Evolutionary conservation across 345 rosid genomes (phyloP).

Genomic region (Citrus sp.): DNA sequence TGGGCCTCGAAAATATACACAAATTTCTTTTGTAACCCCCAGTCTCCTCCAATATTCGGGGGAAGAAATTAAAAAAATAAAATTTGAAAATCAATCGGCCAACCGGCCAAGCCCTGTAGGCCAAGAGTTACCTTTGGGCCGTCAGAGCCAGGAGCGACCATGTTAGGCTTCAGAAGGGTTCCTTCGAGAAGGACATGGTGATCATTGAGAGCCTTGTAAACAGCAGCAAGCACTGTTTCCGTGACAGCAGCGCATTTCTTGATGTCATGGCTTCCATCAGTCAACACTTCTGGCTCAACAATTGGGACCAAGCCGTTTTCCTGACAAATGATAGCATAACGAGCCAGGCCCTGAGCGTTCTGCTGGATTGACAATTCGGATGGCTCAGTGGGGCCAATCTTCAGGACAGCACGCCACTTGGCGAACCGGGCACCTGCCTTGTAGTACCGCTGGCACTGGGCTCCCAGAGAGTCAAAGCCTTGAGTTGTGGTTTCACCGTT

Average conservation of each 20-base stretch:
- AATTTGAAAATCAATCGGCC: too few species aligned
- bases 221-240: constrained; percentile 80
- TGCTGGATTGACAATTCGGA: constrained; percentile 81
- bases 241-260: constrained; percentile 82
- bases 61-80: too few species aligned
- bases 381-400: constrained; percentile 82
- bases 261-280: constrained; percentile 83
- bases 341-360: constrained; percentile 90
- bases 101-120: too few species aligned
- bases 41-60: background rate
- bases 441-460: constrained; percentile 84
- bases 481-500: constrained; percentile 93
- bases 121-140: constrained; percentile 60
- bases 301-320: constrained; percentile 91
- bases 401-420: constrained; percentile 95
- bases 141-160: constrained; percentile 95
- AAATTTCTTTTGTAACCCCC: too few species aligned
- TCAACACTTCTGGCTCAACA: constrained; percentile 88
- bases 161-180: constrained; percentile 91
- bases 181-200: constrained; percentile 97
- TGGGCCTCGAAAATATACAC: background rate
- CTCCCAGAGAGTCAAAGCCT: constrained; percentile 79
- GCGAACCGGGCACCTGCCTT: constrained; percentile 93
- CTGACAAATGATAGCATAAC: constrained; percentile 93
- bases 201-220: constrained; percentile 88